These are phyloP conservation scores for Casuarina equisetifolia DNA, from an alignment of 306 rosid species.

Conservation along the genomic window DNA sequence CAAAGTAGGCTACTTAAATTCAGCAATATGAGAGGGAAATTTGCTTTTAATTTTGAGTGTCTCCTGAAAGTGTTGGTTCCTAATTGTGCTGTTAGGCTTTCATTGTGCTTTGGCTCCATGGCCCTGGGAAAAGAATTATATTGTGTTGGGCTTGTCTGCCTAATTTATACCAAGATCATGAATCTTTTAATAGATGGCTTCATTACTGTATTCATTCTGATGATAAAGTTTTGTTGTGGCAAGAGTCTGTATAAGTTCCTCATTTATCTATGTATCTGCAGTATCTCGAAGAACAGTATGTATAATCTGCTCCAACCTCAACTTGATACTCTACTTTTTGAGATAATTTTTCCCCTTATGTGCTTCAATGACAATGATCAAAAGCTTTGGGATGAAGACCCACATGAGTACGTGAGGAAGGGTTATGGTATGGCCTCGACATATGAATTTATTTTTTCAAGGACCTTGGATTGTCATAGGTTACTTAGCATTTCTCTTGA, in stretches of 20 bases:
- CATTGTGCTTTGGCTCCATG: not conserved
- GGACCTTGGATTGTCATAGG: not conserved
- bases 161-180: not conserved
- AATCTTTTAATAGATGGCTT: not conserved
- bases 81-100: not conserved
- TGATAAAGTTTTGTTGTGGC: not conserved
- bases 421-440: constrained; percentile 75
- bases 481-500: constrained; percentile 27
- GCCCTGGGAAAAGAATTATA: not conserved
- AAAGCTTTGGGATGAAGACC: constrained; percentile 97
- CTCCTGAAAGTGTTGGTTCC: not conserved
- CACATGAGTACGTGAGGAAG: constrained; percentile 97
- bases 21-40: not conserved
- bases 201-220: not conserved
- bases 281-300: constrained; percentile 84
- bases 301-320: constrained; percentile 82
- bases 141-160: not conserved
- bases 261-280: constrained; percentile 36
- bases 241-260: not conserved
- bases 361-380: constrained; percentile 91
- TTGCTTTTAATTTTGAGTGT: not conserved
- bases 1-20: not conserved
- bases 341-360: constrained; percentile 93
- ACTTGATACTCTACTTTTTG: constrained; percentile 84
- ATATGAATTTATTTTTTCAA: constrained; percentile 12